Evolutionary conservation across 2,329 filamentous ascomycete species (phyloP), one percentile per base, ranked within the genome.

Genomic region (Diplocarpon mali): DNA sequence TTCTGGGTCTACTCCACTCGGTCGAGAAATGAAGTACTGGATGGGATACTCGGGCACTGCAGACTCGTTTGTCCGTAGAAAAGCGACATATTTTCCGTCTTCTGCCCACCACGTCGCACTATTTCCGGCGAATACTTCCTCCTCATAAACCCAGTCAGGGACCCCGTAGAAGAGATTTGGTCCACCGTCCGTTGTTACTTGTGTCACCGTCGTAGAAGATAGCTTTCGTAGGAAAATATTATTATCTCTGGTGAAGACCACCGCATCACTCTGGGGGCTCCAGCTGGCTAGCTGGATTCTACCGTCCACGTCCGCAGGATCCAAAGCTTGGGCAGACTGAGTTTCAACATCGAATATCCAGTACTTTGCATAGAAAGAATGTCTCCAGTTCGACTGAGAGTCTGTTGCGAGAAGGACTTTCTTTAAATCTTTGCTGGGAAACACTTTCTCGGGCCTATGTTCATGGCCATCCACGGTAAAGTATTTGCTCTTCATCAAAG

Each of bases 111-210:
- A 98, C 1, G 89, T 93, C 5, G 85, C 90, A 49, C 77, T 86
- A 55, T 85, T 84, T 1, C 76, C 82, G 12, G 69, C 64, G 50
- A 96, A 85, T 2, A 94, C 86, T 62, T 94, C 87, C 55, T 75
- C 71, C 60, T 93, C 86, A 58, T 94, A 95, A 0, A 96, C 92
- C 92, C 92, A 98, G 63, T 98, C 93, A 0, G 92, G 92, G 15
- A 95, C 78, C 14, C 92, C 92, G 57, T 98, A 95, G 65, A 98
- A 98, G 48, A 92, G 78, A 55, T 96, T 80, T 0, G 79, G 70
- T 0, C 90, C 86, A 11, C 93, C 92, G 60, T 98, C 90, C 43
- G 71, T 78, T 1, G 92, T 96, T 55, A 98, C 83, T 50, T 83
- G 78, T 10, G 50, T 57, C 16, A 63, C 58, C 7, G 43, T 60